These are phyloP conservation scores for Rhizophlyctis rosea DNA, from an alignment of 192 early-diverging fungal genomes.

Conservation along the genomic window DNA sequence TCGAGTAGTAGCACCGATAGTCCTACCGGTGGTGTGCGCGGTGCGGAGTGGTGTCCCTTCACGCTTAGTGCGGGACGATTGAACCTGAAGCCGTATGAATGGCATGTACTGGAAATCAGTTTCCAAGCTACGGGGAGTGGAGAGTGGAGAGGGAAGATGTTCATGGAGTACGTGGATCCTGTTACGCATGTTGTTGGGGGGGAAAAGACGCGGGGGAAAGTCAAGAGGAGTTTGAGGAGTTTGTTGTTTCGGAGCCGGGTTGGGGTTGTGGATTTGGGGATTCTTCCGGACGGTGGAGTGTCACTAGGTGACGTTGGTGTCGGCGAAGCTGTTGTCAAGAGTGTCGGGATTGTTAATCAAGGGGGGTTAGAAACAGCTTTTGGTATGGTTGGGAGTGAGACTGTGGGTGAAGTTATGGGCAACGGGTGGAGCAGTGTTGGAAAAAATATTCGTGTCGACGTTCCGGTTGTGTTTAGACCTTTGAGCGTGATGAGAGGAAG, in stretches of 20 bases:
- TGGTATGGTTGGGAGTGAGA: no score
- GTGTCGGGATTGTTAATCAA: no score
- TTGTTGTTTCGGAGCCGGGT: constrained; percentile 36
- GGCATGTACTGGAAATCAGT: constrained; percentile 38
- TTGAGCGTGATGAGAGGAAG: no score
- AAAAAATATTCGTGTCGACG: no score
- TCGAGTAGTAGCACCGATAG: constrained; percentile 3
- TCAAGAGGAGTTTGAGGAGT: constrained; percentile 27
- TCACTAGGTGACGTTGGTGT: constrained; percentile 45
- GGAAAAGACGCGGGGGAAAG: constrained; percentile 28
- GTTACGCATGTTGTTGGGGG: constrained; percentile 38
- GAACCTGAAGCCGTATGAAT: constrained; percentile 51
- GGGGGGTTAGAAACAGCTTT: no score
- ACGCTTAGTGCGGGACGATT: constrained; percentile 23
- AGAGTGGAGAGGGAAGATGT: constrained; percentile 34
- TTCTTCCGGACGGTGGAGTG: no score
- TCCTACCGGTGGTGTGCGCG: no score
- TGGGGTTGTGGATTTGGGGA: constrained; percentile 34
- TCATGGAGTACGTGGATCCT: constrained; percentile 47
- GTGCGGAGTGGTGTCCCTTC: constrained; percentile 46
- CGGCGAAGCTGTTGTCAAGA: constrained; percentile 26
- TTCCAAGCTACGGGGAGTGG: constrained; percentile 49
- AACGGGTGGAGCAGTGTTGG: no score
- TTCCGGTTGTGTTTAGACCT: no score
- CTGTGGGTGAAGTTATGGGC: no score